Evolutionary conservation across 192 early-diverging fungal genomes (phyloP), one percentile per base, ranked within the genome.

Genomic region (Podila verticillata): DNA sequence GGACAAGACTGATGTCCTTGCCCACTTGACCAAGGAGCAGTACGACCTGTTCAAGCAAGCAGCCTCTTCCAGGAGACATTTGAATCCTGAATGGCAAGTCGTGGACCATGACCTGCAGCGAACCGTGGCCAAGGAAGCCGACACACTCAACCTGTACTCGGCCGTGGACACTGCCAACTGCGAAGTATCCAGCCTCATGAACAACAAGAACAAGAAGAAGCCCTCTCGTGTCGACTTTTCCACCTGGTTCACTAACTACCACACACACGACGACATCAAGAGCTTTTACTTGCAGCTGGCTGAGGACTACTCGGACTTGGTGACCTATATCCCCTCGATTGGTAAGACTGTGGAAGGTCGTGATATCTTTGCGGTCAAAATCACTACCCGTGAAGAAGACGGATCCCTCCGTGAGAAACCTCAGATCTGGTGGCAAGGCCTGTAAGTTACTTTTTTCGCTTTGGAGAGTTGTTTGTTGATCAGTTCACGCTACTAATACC

Each of bases 361-460:
- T 57, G 89, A 90, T 65, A 90, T 90, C 63, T 88, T 89, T 81
- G 88, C 88, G n/a, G 65, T 88, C 48, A 81, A 81, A 57, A 77
- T 89, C 60, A 84, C 75, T 56, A 83, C 70, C 63, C 81, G 84
- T 61, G 71, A 67, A 8, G 48, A 75, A 19, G 66, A 82, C 47
- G 80, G 69, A 22, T 65, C 49, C 22, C 28, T 70, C 30, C 57
- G 48, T 24, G 77, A 80, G 57, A 80, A 80, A 57, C 77, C 77
- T 7, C 77, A 80, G 32, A 80, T 80, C 34, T 80, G 77, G 77
- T 80, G 77, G 77, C 77, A 80, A 57, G 77, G 77, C 30, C 70
- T 80, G 77, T 80, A 80, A 63, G 75, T 70, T 44, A 0, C n/a
- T 2, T 4, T 4, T 8, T 12, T 44, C 36, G 13, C 7, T 2